phyloP scores from a whole-genome alignment of 176 grass and related monocot species.

The Zea mays region DNA sequence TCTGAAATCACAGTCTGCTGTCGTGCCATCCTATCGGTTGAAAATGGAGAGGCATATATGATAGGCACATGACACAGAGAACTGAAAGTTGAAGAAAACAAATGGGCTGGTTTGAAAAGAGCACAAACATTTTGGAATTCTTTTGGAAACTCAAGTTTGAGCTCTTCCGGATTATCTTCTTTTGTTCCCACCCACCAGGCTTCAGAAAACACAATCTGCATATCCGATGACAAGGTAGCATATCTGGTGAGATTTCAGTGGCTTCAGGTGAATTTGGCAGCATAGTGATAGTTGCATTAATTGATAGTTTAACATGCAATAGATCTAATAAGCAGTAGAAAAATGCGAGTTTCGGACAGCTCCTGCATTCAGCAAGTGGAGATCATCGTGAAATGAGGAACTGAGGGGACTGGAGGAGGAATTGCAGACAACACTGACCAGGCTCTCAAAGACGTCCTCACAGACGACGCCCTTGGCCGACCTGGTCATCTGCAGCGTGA shows the following conservation, averaged over 20 bases:
- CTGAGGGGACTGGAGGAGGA: neutral
- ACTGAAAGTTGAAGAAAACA: neutral
- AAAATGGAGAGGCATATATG: slow-evolving; percentile 12
- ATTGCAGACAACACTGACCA: slow-evolving; percentile 43
- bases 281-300: neutral
- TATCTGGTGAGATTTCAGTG: neutral
- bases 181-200: slow-evolving; percentile 85
- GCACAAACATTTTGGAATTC: slow-evolving; percentile 53
- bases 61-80: neutral
- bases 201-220: slow-evolving; percentile 93
- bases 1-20: slow-evolving; percentile 82
- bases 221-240: neutral
- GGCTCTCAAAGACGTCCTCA: slow-evolving; percentile 92
- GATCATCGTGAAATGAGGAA: neutral
- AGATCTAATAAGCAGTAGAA: neutral
- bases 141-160: slow-evolving; percentile 68
- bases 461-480: slow-evolving; percentile 80
- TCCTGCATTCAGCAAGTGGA: neutral
- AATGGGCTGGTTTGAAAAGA: neutral
- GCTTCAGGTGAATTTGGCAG: neutral
- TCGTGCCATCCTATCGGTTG: slow-evolving; percentile 41
- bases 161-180: slow-evolving; percentile 82
- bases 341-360: neutral
- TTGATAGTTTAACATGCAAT: neutral
- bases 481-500: slow-evolving; percentile 80